Conservation (phyloP, 2,329 filamentous ascomycete species). For the Erysiphe neolycopersici region DNA sequence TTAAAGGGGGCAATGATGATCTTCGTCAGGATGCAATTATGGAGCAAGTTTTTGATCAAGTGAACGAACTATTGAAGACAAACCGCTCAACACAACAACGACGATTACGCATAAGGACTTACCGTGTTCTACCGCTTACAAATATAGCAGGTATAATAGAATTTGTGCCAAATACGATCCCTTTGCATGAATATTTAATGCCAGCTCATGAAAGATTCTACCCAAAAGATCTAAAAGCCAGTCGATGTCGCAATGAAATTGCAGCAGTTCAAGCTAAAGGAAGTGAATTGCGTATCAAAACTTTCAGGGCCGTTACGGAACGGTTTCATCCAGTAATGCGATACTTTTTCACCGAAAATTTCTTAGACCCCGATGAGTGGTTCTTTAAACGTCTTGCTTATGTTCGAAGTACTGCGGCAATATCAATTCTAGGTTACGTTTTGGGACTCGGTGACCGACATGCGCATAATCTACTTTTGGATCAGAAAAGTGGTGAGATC, state of each 20-base stretch:
- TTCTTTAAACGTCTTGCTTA: conserved; percentile 74
- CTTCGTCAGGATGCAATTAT: conserved; percentile 93
- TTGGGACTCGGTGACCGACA: conserved; percentile 84
- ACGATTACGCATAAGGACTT: conserved; percentile 73
- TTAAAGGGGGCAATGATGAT: conserved; percentile 91
- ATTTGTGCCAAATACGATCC: conserved; percentile 82
- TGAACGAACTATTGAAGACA: conserved; percentile 65
- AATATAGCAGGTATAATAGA: conserved; percentile 77
- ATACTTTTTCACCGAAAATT: conserved; percentile 93
- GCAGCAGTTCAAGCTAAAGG: conserved; percentile 41
- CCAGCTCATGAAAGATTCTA: conserved; percentile 72
- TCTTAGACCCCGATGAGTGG: conserved; percentile 87
- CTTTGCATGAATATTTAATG: conserved; percentile 75
- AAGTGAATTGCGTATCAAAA: conserved; percentile 41
- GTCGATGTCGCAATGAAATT: conserved; percentile 56
- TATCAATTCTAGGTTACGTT: conserved; percentile 83
- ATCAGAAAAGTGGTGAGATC: conserved; percentile 70
- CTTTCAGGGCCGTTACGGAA: conserved; percentile 53
- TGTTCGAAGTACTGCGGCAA: conserved; percentile 74
- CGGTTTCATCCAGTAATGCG: conserved; percentile 80
- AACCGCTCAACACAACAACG: conserved; percentile 72
- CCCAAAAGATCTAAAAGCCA: conserved; percentile 55
- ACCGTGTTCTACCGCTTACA: conserved; percentile 84
- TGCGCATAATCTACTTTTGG: conserved; percentile 87
- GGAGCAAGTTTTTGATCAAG: conserved; percentile 97